Evolutionary conservation across 176 grass and related monocot species (phyloP), one percentile per base, ranked within the genome.

Genomic region (Musa schizocarpa): DNA sequence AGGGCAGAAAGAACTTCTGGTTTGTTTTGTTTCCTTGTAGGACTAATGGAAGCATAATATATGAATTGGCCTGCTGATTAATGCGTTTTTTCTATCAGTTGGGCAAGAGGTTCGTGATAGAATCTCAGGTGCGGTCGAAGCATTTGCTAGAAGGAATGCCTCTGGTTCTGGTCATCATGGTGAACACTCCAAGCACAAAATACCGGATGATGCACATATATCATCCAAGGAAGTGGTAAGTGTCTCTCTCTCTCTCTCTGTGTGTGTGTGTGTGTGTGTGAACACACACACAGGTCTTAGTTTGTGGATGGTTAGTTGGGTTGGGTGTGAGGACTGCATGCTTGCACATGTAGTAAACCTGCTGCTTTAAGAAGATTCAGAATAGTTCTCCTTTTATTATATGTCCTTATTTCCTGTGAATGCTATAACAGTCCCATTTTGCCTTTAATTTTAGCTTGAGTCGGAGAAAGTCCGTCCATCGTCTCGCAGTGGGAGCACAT

Each of bases 401-500:
- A 26, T 48, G 8, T 69, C 10, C 54, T 74, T 16, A 19, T 53
- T 43, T 19, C 20, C 0, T 53, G 19, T 16, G 3, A 19, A 66
- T 61, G 72, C 17, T 65, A 26, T 52, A 48, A 49, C 25, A n/a
- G 24, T 20, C 14, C 13, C 16, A 43, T 43, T 43, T 6, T 43
- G 34, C 34, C 43, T 52, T 49, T 21, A 22, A 50, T 10, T 52
- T n/a, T 52, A 52, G 34, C 9, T 51, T 52, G 68, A 51, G 14
- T 19, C 86, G 3, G 86, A 92, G 79, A 79, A 82, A 63, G 83
- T 76, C 14, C 81, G 76, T 0, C 63, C 86, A 68, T 88, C 86
- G n/a, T 89, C 81, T 2, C 79, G 84, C 1, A 88, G 81, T 62
- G 86, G 83, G 51, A 89, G 90, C 13, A 80, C 90, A 29, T 92